phyloP scores from a whole-genome alignment of 345 rosid species.

The Arabidopsis suecica region DNA sequence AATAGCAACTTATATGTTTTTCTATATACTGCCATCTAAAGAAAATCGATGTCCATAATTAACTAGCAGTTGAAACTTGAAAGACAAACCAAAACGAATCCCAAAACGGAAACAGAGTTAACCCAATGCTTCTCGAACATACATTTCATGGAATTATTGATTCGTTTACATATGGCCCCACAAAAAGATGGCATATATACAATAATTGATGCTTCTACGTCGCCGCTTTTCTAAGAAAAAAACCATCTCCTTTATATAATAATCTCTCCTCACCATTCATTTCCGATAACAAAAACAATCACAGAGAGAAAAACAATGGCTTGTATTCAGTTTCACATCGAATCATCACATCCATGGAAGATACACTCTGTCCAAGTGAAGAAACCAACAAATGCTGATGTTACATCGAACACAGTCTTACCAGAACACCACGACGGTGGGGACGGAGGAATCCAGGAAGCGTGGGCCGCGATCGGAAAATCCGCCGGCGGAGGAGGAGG shows the following conservation, averaged over 20 bases:
- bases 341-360: slow-evolving; percentile 47
- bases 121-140: neutral
- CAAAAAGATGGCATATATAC: slow-evolving; percentile 25
- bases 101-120: no score
- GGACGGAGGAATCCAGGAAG: slow-evolving; percentile 33
- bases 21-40: no score
- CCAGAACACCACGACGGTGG: neutral
- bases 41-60: no score
- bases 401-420: slow-evolving; percentile 1
- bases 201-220: slow-evolving; percentile 42
- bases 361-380: slow-evolving; percentile 28
- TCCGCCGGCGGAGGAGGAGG: neutral
- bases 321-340: slow-evolving; percentile 25
- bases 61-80: no score
- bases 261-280: neutral
- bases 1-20: no score
- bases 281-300: slow-evolving; percentile 8
- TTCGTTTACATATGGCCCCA: slow-evolving; percentile 22
- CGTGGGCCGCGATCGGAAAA: slow-evolving; percentile 24
- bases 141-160: slow-evolving; percentile 7
- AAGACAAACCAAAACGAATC: no score
- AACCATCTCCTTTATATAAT: slow-evolving; percentile 28
- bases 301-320: slow-evolving; percentile 20
- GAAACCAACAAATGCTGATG: slow-evolving; percentile 12
- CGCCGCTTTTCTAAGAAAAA: slow-evolving; percentile 13